Evolutionary conservation across 2,329 filamentous ascomycete genomes (phyloP), one percentile per base, ranked within the genome.

Genomic region (Fusarium sp.): DNA sequence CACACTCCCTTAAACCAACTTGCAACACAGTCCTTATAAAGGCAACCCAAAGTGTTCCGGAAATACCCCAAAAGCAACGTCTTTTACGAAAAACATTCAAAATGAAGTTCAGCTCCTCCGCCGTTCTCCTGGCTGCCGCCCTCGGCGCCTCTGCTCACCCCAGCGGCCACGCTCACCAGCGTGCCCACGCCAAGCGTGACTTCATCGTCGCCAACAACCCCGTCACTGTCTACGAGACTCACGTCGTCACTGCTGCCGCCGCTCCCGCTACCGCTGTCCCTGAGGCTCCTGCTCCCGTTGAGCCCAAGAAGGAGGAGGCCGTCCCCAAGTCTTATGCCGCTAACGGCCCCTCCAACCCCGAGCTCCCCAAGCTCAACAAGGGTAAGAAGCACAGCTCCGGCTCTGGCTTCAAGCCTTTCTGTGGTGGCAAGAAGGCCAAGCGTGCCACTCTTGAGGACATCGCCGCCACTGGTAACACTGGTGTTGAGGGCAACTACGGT

Each of bases 401-500:
- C 62, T 43, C 71, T 54, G 70, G 68, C 32, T 76, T 72, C 62
- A 74, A 75, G 61, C 60, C 73, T 18, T 82, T 82, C 77, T 82
- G 80, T 75, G 66, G 62, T 67, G 78, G 80, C 73, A 72, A 78
- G 65, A 65, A 64, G 65, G 62, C 60, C 64, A 85, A 87, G 82
- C 82, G 85, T 70, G 80, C 86, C 70, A 84, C 84, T 59, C 18
- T 72, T 41, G 79, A 78, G 59, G 74, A 87, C 68, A 85, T 87
- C 68, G 77, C 78, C 58, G 84, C 84, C 77, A 74, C 70, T 6
- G 85, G 85, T 71, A 87, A 87, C 80, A 76, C 77, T 16, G 85
- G 85, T 61, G 73, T 74, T 52, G 3, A 62, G 11, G 72, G 67
- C 58, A n/a, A 78, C 63, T 87, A 82, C 76, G 85, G 84, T 74